Percentiles rank a stretch among this genome's conserved stretches.
phyloP scores from a whole-genome alignment of 176 grass and related monocot species.

The Eragrostis nindensis region DNA sequence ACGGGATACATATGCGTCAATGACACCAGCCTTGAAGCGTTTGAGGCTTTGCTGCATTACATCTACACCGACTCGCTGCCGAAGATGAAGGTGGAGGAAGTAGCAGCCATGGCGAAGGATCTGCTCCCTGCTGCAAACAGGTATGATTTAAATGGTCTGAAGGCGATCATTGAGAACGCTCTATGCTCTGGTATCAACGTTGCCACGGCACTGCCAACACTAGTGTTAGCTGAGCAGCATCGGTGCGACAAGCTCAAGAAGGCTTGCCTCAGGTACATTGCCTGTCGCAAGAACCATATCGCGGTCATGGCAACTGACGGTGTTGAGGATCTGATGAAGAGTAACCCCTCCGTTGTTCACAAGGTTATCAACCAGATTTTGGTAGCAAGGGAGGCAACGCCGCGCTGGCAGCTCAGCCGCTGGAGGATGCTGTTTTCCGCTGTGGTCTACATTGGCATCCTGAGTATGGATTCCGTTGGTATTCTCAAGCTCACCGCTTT shows the following conservation, averaged over 20 bases:
- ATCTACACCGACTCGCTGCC: conserved; percentile 5
- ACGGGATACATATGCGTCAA: neutral
- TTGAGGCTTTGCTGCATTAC: neutral
- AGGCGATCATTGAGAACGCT: neutral
- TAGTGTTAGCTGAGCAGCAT: neutral
- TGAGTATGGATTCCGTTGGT: no score
- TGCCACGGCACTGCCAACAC: neutral
- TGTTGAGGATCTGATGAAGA: no score
- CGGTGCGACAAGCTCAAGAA: conserved; percentile 1
- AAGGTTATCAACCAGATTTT: neutral
- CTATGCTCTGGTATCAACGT: neutral
- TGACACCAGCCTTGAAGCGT: neutral
- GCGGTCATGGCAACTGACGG: neutral
- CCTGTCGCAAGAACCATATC: neutral
- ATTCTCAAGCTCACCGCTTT: neutral
- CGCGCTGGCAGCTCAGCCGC: no score
- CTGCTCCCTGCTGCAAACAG: neutral
- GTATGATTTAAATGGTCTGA: neutral
- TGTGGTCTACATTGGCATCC: no score
- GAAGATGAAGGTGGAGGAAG: neutral
- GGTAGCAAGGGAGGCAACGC: neutral
- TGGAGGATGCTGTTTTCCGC: no score
- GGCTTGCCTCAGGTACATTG: neutral
- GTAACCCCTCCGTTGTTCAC: no score
- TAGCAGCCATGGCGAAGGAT: neutral